Base-by-base conservation (phyloP, 768 basidiomycete genomes). In the Austroboletus eburneus region DNA sequence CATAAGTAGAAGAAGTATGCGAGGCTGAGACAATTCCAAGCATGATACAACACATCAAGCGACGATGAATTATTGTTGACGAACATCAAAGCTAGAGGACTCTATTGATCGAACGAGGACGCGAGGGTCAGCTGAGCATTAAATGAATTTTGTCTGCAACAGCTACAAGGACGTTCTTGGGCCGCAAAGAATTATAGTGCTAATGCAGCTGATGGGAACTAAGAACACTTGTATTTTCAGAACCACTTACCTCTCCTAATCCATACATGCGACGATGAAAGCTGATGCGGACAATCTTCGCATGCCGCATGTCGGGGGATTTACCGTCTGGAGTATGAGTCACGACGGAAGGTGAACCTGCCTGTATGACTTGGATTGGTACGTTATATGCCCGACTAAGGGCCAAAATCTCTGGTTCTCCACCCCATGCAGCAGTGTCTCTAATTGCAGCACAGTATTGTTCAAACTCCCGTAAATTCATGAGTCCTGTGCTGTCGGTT, bases 231-330 rank as follows among this genome's bases (percentile, higher is more conserved):
- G 13, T 13, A 6, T 27, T 21, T 33, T 44, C 29, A 18, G 23
- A 22, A 22, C 23, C 34, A 69, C 86, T 55, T 43, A 92, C 93
- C 81, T 97, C 95, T 56, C 95, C 95, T 6, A 97, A 76, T 3
- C 94, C 95, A 69, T 95, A 98, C 83, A 95, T 86, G 54, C 83
- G 78, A 45, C 90, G 77, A 61, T 98, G 95, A 64, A 95, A 99
- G 59, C 93, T 96, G 58, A 93, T 86, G 39, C 84, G 73, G 6
- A 83, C 78, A 1, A 76, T 67, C 52, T 71, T 69, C 41, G 70
- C 59, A 40, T 66, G 66, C 16, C 59, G 56, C 6, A 55, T 54
- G 23, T 58, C 58, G 39, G 48, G 27, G 5, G 12, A 27, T 6
- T 12, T 53, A 37, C 67, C 73, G 29, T 63, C 57, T 1, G 89